Conservation (phyloP, 2,329 filamentous ascomycete genomes). For the Magnaporthiopsis rhizophila region DNA sequence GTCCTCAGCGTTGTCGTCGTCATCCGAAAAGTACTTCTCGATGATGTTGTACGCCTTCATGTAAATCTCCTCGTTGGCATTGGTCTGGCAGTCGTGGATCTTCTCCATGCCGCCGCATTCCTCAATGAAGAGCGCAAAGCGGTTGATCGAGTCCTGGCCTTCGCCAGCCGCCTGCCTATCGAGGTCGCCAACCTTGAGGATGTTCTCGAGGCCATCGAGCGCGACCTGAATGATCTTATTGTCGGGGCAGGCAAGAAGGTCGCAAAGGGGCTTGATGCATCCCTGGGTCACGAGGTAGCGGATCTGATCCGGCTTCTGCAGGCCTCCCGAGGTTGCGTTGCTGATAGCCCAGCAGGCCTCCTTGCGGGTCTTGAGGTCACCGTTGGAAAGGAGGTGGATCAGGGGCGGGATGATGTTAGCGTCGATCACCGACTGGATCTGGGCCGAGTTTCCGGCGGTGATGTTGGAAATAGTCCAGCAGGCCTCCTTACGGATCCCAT, state of each 20-base stretch:
- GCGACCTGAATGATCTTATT: slow-evolving; percentile 99
- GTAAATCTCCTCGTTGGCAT: slow-evolving; percentile 99
- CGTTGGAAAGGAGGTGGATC: slow-evolving; percentile 92
- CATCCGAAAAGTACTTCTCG: slow-evolving; percentile 99
- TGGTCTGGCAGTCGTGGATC: slow-evolving; percentile 99
- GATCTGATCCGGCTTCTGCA: slow-evolving; percentile 98
- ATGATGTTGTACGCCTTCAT: slow-evolving; percentile 99
- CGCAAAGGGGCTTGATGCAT: slow-evolving; percentile 95
- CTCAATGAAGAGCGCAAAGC: slow-evolving; percentile 95
- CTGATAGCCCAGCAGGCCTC: slow-evolving; percentile 99
- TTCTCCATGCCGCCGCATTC: slow-evolving; percentile 99
- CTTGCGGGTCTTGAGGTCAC: slow-evolving; percentile 98
- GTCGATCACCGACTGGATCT: slow-evolving; percentile 95
- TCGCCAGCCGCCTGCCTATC: slow-evolving; percentile 85
- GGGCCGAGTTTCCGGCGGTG: slow-evolving; percentile 92
- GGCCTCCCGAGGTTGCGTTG: slow-evolving; percentile 92
- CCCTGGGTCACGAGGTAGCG: slow-evolving; percentile 88
- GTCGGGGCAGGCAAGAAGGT: slow-evolving; percentile 89
- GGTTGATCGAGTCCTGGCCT: slow-evolving; percentile 76
- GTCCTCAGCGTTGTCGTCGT: slow-evolving; percentile 88
- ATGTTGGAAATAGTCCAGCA: slow-evolving; percentile 99
- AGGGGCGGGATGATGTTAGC: slow-evolving; percentile 94
- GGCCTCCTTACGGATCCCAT: slow-evolving; percentile 97
- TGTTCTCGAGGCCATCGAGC: slow-evolving; percentile 95
- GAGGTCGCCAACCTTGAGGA: slow-evolving; percentile 97